Evolutionary conservation across 2,329 filamentous ascomycete species (phyloP).

Genomic region (Apiospora phragmitis): DNA sequence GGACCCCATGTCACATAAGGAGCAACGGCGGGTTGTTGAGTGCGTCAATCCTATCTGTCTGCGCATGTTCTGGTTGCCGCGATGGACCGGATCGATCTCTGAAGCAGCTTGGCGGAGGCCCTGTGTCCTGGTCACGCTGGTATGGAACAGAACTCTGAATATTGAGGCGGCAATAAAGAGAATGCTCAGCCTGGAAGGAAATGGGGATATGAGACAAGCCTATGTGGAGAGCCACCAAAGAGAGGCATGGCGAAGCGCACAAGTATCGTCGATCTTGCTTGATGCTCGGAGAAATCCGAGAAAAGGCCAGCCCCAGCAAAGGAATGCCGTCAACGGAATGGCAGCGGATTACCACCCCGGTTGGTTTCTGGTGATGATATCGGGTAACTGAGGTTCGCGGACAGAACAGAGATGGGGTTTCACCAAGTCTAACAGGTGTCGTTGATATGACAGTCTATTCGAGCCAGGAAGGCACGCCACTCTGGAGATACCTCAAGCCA

Average conservation of each 20-base stretch:
- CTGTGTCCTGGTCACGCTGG: background rate
- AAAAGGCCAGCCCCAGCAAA: background rate
- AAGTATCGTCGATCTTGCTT: background rate
- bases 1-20: background rate
- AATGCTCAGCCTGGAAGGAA: no score
- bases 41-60: background rate
- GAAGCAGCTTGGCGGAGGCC: background rate
- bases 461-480: background rate
- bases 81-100: background rate
- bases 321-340: background rate
- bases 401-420: background rate
- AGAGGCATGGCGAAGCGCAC: background rate
- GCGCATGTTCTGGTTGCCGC: background rate
- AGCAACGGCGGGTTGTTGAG: background rate
- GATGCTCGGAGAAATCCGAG: background rate
- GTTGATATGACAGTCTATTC: no score
- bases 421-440: no score
- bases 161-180: background rate
- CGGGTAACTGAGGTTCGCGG: no score
- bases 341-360: background rate
- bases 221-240: background rate
- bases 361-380: no score
- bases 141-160: background rate
- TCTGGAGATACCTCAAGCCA: no score
- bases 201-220: no score